phyloP scores from a whole-genome alignment of 306 rosid genomes.

The Prinsepia uniflora region DNA sequence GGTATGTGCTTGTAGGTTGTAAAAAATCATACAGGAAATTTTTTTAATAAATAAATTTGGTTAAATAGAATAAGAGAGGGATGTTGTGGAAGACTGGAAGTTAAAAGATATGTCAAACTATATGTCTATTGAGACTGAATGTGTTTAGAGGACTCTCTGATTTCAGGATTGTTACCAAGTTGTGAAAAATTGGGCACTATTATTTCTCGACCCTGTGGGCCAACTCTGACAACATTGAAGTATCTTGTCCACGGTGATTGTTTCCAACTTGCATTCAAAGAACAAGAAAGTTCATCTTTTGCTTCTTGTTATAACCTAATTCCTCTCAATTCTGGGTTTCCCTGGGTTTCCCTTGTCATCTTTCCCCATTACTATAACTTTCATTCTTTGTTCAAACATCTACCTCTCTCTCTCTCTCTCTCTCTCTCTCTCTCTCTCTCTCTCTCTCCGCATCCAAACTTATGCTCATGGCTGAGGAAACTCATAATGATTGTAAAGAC shows the following conservation, averaged over 20 bases:
- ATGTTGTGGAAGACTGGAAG: neutral
- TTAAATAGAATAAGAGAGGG: neutral
- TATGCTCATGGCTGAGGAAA: neutral
- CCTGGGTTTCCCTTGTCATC: neutral
- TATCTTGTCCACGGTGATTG: neutral
- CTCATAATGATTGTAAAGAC: neutral
- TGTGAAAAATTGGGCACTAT: neutral
- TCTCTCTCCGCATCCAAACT: neutral
- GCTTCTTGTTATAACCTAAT: neutral
- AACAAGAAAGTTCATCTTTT: neutral
- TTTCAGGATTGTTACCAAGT: neutral
- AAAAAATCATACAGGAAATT: neutral
- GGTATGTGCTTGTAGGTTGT: slow-evolving; percentile 5
- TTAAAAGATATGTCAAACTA: neutral
- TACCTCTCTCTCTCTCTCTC: neutral
- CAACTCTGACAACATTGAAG: neutral
- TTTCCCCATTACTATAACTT: neutral
- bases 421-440: no score
- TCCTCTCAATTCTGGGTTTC: neutral
- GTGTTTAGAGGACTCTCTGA: neutral
- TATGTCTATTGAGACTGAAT: neutral
- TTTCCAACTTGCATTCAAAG: neutral
- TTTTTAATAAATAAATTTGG: neutral
- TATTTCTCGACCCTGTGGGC: neutral
- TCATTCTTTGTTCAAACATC: neutral